phyloP scores from a whole-genome alignment of 2,329 filamentous ascomycete genomes.

The Westerdykella ornata region DNA sequence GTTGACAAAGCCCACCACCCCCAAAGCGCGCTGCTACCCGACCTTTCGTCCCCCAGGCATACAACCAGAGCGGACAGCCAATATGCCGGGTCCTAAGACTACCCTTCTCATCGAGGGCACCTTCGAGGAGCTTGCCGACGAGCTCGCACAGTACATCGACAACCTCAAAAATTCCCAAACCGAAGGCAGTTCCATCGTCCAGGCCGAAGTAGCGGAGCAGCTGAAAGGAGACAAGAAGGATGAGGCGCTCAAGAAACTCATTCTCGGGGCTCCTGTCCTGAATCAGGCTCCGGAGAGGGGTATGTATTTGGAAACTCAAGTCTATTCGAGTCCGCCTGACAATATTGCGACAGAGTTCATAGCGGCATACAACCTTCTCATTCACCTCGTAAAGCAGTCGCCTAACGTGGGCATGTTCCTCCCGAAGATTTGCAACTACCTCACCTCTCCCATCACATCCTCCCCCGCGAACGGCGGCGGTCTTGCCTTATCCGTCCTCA shows the following conservation, averaged over 20 bases:
- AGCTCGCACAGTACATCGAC: conserved; percentile 93
- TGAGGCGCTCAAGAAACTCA: conserved; percentile 82
- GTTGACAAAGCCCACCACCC: conserved; percentile 21
- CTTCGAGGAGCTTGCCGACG: conserved; percentile 86
- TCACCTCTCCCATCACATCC: conserved; percentile 72
- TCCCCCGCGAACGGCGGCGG: conserved; percentile 79
- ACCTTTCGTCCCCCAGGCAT: conserved; percentile 14
- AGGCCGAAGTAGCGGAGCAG: conserved; percentile 62
- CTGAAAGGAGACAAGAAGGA: conserved; percentile 64
- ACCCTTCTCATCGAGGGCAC: conserved; percentile 77
- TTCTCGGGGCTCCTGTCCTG: conserved; percentile 68
- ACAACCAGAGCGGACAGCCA: conserved; percentile 19
- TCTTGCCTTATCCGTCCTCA: conserved; percentile 82
- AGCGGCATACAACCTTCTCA: conserved; percentile 91
- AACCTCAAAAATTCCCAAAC: conserved; percentile 60
- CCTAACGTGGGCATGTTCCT: conserved; percentile 80
- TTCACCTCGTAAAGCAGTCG: conserved; percentile 85
- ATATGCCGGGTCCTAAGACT: conserved; percentile 55
- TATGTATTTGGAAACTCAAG: conserved; percentile 26
- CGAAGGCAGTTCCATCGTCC: conserved; percentile 49
- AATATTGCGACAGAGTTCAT: conserved; percentile 63
- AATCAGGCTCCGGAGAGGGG: conserved; percentile 86
- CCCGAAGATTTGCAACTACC: conserved; percentile 79
- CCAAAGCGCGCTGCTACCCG: conserved; percentile 5
- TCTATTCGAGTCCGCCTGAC: conserved; percentile 19